These are phyloP conservation scores for Phytopythium cucurbitacearum DNA, from an alignment of 352 stramenopile genomes.

Conservation along the genomic window DNA sequence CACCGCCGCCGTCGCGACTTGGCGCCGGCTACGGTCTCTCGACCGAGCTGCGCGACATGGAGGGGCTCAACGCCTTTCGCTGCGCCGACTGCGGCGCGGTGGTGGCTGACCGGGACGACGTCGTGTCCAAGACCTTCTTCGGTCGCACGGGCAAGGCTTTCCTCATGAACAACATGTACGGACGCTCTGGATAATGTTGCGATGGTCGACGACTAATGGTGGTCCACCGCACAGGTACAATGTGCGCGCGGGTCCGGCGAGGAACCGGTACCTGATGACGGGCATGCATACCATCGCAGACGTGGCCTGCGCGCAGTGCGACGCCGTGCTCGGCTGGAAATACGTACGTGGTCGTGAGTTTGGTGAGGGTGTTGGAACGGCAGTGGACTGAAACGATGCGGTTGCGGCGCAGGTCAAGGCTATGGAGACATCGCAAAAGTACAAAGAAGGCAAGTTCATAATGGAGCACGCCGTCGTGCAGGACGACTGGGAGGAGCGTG, in stretches of 20 bases:
- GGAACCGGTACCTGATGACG: conserved; percentile 76
- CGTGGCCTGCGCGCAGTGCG: conserved; percentile 56
- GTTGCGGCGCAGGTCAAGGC: conserved; percentile 46
- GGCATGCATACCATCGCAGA: conserved; percentile 79
- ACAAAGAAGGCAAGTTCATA: conserved; percentile 86
- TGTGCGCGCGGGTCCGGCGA: conserved; percentile 40
- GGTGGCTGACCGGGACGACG: conserved; percentile 60
- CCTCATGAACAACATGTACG: conserved; percentile 76
- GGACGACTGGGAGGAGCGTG: conserved; percentile 52
- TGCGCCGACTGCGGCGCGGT: conserved; percentile 61
- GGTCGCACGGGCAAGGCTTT: conserved; percentile 71
- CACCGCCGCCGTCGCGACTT: conserved; percentile 15
- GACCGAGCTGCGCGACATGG: conserved; percentile 38
- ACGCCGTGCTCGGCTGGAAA: conserved; percentile 75
- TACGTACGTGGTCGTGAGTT: conserved; percentile 35
- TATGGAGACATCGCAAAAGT: conserved; percentile 78
- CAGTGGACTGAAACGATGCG: not conserved
- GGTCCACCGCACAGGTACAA: conserved; percentile 53
- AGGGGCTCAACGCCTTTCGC: conserved; percentile 48
- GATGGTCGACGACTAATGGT: not conserved
- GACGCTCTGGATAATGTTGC: too few species aligned
- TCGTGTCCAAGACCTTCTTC: conserved; percentile 80
- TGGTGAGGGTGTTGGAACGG: not conserved
- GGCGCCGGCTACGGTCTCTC: conserved; percentile 27
- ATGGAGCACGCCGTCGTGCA: conserved; percentile 74